These are phyloP conservation scores for Solanum bulbocastanum DNA, from an alignment of 257 asterid species.

Conservation along the genomic window DNA sequence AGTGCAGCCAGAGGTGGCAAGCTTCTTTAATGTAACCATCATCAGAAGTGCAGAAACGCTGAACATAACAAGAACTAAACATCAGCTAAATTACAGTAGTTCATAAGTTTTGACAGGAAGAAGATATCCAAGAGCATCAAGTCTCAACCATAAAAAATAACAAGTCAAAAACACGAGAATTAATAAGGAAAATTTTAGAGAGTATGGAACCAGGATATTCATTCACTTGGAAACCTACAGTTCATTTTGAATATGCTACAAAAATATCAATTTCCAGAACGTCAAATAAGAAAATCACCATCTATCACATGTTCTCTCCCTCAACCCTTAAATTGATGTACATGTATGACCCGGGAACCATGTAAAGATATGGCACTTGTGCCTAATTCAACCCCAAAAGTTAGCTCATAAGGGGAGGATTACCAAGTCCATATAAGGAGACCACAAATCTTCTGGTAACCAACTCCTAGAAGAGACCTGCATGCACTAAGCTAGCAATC, in stretches of 20 bases:
- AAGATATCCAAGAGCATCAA: not conserved
- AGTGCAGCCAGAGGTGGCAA: slow-evolving; percentile 86
- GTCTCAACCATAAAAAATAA: not conserved
- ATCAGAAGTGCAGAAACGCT: slow-evolving; percentile 94
- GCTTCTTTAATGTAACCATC: slow-evolving; percentile 99
- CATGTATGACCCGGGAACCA: not conserved
- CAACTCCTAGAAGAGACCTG: not conserved
- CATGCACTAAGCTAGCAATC: not conserved
- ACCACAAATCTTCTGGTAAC: not conserved
- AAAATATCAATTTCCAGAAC: not conserved
- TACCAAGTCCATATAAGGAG: not conserved
- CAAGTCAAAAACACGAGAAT: not conserved
- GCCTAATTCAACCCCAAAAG: not conserved
- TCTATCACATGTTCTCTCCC: not conserved
- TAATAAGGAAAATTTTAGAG: not conserved
- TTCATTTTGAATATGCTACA: not conserved
- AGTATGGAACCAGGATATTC: not conserved
- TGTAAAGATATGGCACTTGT: not conserved
- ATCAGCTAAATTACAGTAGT: slow-evolving; percentile 2
- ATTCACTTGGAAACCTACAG: not conserved
- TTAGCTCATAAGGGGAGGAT: not conserved
- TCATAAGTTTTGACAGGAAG: not conserved
- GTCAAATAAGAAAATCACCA: not conserved
- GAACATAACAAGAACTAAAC: slow-evolving; percentile 4
- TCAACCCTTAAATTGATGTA: not conserved